These are phyloP conservation scores for Hevea brasiliensis DNA, from an alignment of 345 rosid genomes.

Conservation along the genomic window DNA sequence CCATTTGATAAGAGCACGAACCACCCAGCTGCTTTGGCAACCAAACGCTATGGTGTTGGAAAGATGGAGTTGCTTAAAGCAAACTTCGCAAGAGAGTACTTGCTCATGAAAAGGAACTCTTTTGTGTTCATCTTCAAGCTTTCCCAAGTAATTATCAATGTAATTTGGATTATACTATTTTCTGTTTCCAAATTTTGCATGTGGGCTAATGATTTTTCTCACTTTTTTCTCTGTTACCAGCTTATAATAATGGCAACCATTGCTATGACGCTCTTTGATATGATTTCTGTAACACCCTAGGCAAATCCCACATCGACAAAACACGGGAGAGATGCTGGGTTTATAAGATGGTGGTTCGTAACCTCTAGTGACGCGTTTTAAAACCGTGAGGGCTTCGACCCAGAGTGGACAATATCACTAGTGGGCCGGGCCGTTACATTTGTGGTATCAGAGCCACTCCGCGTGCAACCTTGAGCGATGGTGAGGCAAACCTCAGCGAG, in stretches of 20 bases:
- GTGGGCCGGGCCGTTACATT: too few relatives aligned
- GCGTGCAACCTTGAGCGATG: too few relatives aligned
- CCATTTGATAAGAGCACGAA: constrained; percentile 52
- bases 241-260: constrained; percentile 35
- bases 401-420: too few relatives aligned
- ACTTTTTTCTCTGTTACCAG: constrained; percentile 15
- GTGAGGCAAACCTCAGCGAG: too few relatives aligned
- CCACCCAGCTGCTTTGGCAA: constrained; percentile 61
- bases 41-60: constrained; percentile 44
- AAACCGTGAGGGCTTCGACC: too few relatives aligned
- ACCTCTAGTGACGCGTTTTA: too few relatives aligned
- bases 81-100: constrained; percentile 46
- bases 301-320: too few relatives aligned
- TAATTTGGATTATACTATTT: neutral
- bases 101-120: constrained; percentile 64
- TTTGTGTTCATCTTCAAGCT: constrained; percentile 53
- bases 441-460: too few relatives aligned
- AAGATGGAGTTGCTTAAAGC: constrained; percentile 52
- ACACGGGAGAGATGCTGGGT: too few relatives aligned
- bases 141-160: constrained; percentile 39
- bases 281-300: too few relatives aligned
- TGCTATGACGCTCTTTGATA: constrained; percentile 39
- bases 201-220: neutral
- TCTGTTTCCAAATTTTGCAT: neutral
- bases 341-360: too few relatives aligned